Conservation (phyloP, 805 yeast genomes). For the Isabelozyma heimii region DNA sequence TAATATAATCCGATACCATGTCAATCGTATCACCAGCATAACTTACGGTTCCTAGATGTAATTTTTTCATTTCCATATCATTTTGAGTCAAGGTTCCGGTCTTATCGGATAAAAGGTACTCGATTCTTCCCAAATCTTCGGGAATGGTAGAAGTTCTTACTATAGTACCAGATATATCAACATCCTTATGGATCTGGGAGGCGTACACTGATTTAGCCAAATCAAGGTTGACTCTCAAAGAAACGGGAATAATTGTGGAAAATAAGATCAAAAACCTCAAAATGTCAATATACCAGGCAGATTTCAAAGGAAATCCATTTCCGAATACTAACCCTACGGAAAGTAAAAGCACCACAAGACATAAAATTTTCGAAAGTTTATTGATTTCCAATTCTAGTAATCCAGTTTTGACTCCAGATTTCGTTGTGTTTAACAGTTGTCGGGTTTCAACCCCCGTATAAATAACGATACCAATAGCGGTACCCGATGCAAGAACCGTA, state of each 20-base stretch:
- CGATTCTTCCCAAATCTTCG: slow-evolving; percentile 95
- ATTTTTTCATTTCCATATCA: slow-evolving; percentile 93
- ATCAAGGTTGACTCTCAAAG: slow-evolving; percentile 89
- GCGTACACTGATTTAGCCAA: slow-evolving; percentile 96
- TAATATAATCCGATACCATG: slow-evolving; percentile 71
- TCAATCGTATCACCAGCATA: slow-evolving; percentile 92
- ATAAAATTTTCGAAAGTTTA: slow-evolving; percentile 79
- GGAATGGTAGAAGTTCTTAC: slow-evolving; percentile 98
- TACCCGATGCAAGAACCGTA: slow-evolving; percentile 93
- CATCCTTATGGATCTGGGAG: slow-evolving; percentile 88
- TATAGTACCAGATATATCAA: slow-evolving; percentile 75
- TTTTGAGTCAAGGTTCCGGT: slow-evolving; percentile 98
- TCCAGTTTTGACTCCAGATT: slow-evolving; percentile 84
- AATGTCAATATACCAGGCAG: slow-evolving; percentile 85
- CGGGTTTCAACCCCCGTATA: slow-evolving; percentile 94
- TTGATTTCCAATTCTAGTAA: slow-evolving; percentile 89
- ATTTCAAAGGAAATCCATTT: slow-evolving; percentile 61
- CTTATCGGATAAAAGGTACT: slow-evolving; percentile 87
- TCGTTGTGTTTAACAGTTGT: slow-evolving; percentile 90
- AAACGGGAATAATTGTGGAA: slow-evolving; percentile 94
- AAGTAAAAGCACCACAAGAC: slow-evolving; percentile 79
- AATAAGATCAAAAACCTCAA: slow-evolving; percentile 88
- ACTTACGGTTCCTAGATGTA: slow-evolving; percentile 90
- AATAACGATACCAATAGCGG: slow-evolving; percentile 81
- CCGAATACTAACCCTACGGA: slow-evolving; percentile 76